Percentiles rank a stretch among this genome's conserved stretches.
Evolutionary conservation across 2,329 filamentous ascomycete species (phyloP).

Genomic region (Neonectria magnoliae): DNA sequence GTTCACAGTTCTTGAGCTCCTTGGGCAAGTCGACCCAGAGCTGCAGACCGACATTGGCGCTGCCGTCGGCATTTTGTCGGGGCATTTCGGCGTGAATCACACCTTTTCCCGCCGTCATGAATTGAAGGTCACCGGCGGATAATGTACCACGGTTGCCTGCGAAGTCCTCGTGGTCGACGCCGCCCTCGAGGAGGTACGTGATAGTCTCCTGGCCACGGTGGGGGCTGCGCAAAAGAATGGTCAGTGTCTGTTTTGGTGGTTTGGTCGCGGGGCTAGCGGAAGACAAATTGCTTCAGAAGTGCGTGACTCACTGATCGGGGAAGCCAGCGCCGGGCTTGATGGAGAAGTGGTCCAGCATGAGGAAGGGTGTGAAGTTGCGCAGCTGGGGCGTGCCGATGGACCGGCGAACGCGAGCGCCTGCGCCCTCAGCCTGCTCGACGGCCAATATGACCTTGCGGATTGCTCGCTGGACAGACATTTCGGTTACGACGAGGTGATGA

Average conservation of each 20-base stretch:
- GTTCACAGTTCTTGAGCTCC: conserved; percentile 86
- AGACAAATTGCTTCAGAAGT: not conserved
- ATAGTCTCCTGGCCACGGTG: conserved; percentile 86
- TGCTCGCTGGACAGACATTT: conserved; percentile 76
- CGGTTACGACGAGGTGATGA: conserved; percentile 49
- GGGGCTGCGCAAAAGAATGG: conserved; percentile 47
- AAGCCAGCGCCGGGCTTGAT: conserved; percentile 85
- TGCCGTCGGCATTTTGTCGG: conserved; percentile 77
- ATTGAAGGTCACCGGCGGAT: conserved; percentile 88
- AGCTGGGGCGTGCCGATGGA: conserved; percentile 87
- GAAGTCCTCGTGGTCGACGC: conserved; percentile 92
- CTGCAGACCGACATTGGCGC: conserved; percentile 86
- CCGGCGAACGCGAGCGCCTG: conserved; percentile 85
- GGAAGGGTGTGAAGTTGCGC: conserved; percentile 88
- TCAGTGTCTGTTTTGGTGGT: conserved; percentile 1
- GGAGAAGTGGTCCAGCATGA: conserved; percentile 95
- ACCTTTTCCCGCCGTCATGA: conserved; percentile 94
- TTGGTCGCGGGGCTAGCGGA: not conserved
- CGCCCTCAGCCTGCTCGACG: conserved; percentile 86
- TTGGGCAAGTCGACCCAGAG: conserved; percentile 93
- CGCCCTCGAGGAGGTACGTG: conserved; percentile 88
- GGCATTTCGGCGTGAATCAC: conserved; percentile 99
- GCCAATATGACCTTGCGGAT: conserved; percentile 88
- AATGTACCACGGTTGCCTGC: conserved; percentile 87
- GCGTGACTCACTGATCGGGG: conserved; percentile 73